Base-by-base conservation (phyloP, 2,329 filamentous ascomycete genomes). In the Colletotrichum eremochloae region DNA sequence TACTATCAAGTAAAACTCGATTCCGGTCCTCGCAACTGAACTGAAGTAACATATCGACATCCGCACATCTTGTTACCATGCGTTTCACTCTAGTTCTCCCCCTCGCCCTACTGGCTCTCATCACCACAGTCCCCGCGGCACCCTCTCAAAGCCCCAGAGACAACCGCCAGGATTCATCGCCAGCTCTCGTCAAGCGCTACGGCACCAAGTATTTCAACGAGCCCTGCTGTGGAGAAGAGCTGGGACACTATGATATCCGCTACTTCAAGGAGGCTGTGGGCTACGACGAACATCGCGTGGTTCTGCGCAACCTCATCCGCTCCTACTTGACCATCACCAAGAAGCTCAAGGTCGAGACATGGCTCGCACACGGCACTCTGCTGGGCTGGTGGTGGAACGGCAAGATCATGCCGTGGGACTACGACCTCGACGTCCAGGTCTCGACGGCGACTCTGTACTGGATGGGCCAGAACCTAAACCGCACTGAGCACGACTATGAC, bases 311-410 rank as follows among this genome's bases (percentile, higher is more conserved):
- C 79, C 89, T 96, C 75, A 88, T 95, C 75, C 89, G 91, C 74
- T 91, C 93, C 63, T 96, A 96, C 82, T 86, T 96, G 56, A 85
- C 86, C 57, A 90, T 89, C 68, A 92, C 93, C 80, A 84, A 85
- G 56, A 84, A 88, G 24, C 85, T 91, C 66, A 88, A 89, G 8
- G 82, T 94, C 74, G 93, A 96, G 82, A 96, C 94, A 0, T 96
- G 94, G 94, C 90, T 97, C 71, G 94, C 94, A 50, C 94, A 97
- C 80, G 94, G 94, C 61, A 95, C 94, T 5, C 83, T 96, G 62
- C 84, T 97, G 31, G 94, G 94, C 15, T 97, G 94, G 94, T 96
- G 93, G 93, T 97, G 94, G 94, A 96, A 94, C 79, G 88, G 85
- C 53, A 83, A 90, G 82, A 90, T 94, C 78, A 90, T 95, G 83